Evolutionary conservation across 2,329 filamentous ascomycete genomes (phyloP).

Genomic region (Aspergillus awamori): DNA sequence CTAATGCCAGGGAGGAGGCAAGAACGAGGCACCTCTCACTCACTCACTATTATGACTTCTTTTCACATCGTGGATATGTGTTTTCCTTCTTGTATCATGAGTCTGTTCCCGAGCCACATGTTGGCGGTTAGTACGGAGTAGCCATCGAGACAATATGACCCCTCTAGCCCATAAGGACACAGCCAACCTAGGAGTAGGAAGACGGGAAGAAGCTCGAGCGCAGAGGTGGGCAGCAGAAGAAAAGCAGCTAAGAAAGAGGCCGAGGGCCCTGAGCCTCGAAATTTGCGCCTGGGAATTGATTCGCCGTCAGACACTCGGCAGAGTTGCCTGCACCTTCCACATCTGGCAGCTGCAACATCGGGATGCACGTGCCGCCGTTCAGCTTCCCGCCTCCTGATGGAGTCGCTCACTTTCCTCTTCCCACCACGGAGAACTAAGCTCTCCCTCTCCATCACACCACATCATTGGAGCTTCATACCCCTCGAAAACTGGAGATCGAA

Average conservation of each 20-base stretch:
- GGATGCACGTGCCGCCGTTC: slow-evolving; percentile 3
- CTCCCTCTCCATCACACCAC: too few relatives aligned
- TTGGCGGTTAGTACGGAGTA: neutral
- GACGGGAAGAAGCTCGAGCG: neutral
- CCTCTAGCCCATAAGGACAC: neutral
- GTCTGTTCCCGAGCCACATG: too few relatives aligned
- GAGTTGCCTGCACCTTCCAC: slow-evolving; percentile 13
- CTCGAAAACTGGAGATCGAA: neutral
- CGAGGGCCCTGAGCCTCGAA: neutral
- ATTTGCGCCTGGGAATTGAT: slow-evolving; percentile 1
- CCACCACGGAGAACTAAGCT: too few relatives aligned
- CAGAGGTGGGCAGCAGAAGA: neutral
- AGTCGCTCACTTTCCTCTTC: too few relatives aligned
- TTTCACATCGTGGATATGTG: neutral
- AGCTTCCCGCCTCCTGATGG: neutral
- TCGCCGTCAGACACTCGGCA: slow-evolving; percentile 11
- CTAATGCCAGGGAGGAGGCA: neutral
- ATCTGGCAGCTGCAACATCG: neutral
- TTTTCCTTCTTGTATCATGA: neutral
- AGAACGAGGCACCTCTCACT: neutral
- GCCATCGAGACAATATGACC: neutral
- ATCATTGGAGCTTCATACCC: neutral
- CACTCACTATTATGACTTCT: neutral
- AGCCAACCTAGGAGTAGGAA: neutral
- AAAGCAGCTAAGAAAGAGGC: neutral